Percentiles rank a stretch among this genome's conserved stretches.
Conservation (phyloP, 1,284 basidiomycete species). For the Boletus mariae region DNA sequence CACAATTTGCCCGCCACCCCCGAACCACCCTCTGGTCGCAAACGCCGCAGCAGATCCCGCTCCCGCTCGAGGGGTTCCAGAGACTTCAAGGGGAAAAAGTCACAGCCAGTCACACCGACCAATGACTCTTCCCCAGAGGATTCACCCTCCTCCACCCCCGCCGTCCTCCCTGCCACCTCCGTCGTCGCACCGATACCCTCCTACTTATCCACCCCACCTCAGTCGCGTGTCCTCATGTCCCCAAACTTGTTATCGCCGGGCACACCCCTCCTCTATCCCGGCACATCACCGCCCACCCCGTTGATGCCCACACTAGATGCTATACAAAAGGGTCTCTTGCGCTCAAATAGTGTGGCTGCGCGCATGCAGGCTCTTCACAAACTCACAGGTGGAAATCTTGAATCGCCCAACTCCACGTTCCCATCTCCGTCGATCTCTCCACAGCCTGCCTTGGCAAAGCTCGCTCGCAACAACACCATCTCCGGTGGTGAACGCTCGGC, state of each 20-base stretch:
- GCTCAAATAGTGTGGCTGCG: slow-evolving; percentile 72
- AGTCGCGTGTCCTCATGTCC: slow-evolving; percentile 51
- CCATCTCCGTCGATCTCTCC: slow-evolving; percentile 45
- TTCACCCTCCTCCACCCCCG: slow-evolving; percentile 36
- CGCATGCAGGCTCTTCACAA: slow-evolving; percentile 73
- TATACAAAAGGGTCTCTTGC: slow-evolving; percentile 63
- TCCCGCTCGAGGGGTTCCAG: slow-evolving; percentile 71
- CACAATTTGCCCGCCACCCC: slow-evolving; percentile 30
- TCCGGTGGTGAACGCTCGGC: slow-evolving; percentile 71
- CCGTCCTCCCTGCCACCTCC: slow-evolving; percentile 43
- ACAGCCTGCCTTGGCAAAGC: slow-evolving; percentile 44
- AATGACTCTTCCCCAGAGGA: slow-evolving; percentile 72
- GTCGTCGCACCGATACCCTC: slow-evolving; percentile 64
- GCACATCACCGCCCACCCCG: slow-evolving; percentile 62
- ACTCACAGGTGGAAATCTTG: slow-evolving; percentile 60
- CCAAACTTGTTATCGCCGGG: slow-evolving; percentile 50
- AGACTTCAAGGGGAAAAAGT: slow-evolving; percentile 63
- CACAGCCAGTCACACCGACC: slow-evolving; percentile 40
- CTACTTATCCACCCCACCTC: slow-evolving; percentile 48
- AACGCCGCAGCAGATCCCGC: slow-evolving; percentile 70
- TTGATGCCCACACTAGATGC: slow-evolving; percentile 68
- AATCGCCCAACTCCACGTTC: slow-evolving; percentile 38
- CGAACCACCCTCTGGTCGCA: slow-evolving; percentile 41
- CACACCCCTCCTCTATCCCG: slow-evolving; percentile 53
- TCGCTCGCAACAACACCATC: slow-evolving; percentile 73